Conservation (phyloP, 2,329 filamentous ascomycete species). For the Hypoxylon sp. region DNA sequence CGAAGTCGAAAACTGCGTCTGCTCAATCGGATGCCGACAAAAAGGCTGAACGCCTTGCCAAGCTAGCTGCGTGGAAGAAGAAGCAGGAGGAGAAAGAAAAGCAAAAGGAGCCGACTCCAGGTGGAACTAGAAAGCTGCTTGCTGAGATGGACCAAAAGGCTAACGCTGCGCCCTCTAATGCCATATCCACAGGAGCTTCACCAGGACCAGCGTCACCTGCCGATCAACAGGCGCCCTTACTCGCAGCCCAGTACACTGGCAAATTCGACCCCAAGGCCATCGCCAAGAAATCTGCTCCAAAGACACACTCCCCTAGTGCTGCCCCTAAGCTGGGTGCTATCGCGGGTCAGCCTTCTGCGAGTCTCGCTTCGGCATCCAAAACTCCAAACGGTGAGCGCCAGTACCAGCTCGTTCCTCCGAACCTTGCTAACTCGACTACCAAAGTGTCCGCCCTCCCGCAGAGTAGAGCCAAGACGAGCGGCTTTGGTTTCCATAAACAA, state of each 20-base stretch:
- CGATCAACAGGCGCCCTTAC: slow-evolving; percentile 55
- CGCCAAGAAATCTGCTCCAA: slow-evolving; percentile 74
- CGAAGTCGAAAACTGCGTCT: slow-evolving; percentile 60
- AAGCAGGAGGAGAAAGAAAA: slow-evolving; percentile 83
- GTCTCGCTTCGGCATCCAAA: slow-evolving; percentile 45
- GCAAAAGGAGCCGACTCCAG: slow-evolving; percentile 71
- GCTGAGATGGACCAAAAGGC: slow-evolving; percentile 78
- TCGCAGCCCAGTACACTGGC: slow-evolving; percentile 70
- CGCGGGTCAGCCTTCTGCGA: slow-evolving; percentile 49
- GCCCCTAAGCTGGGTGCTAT: slow-evolving; percentile 61
- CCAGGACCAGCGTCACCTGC: slow-evolving; percentile 61
- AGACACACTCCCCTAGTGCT: slow-evolving; percentile 63
- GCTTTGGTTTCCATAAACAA: slow-evolving; percentile 82
- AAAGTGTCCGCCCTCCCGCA: slow-evolving; percentile 67
- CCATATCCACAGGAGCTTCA: slow-evolving; percentile 58
- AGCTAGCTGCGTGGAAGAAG: slow-evolving; percentile 90
- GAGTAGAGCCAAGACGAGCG: slow-evolving; percentile 76
- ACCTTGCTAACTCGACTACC: slow-evolving; percentile 37
- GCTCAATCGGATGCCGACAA: slow-evolving; percentile 74
- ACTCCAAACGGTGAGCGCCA: slow-evolving; percentile 48
- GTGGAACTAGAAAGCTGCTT: slow-evolving; percentile 71
- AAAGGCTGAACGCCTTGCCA: slow-evolving; percentile 81
- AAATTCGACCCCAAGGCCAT: slow-evolving; percentile 91
- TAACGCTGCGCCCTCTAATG: slow-evolving; percentile 54
- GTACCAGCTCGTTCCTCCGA: not conserved